Evolutionary conservation across 1,139 yeast genomes (phyloP).

Genomic region (Saccharomyces hybrid): DNA sequence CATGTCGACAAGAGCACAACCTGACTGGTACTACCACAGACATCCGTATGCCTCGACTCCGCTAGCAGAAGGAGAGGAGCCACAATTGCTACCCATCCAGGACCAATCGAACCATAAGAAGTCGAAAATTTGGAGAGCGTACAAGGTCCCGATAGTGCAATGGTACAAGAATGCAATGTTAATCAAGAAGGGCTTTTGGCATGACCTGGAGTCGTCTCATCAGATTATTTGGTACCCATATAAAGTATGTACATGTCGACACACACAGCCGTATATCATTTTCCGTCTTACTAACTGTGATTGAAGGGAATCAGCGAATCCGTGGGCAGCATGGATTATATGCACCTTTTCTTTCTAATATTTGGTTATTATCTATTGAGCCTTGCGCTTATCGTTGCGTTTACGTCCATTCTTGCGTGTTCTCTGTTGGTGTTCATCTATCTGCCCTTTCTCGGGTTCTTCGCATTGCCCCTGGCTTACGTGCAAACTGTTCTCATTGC

Average conservation of each 20-base stretch:
- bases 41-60: neutral
- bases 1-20: neutral
- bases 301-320: neutral
- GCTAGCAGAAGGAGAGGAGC: neutral
- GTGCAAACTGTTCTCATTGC: neutral
- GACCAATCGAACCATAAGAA: neutral
- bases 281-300: neutral
- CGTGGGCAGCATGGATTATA: neutral
- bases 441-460: neutral
- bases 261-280: neutral
- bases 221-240: neutral
- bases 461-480: neutral
- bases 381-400: neutral
- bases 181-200: neutral
- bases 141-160: neutral
- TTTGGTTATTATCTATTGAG: neutral
- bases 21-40: neutral
- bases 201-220: neutral
- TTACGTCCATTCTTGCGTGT: neutral
- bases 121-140: neutral
- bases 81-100: neutral
- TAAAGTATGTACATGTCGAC: neutral
- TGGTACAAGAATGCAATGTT: neutral
- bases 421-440: neutral
- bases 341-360: neutral